Percentiles rank a stretch among this genome's conserved stretches.
These are phyloP conservation scores for Eleusine indica DNA, from an alignment of 176 grass and related monocot genomes.

Conservation along the genomic window DNA sequence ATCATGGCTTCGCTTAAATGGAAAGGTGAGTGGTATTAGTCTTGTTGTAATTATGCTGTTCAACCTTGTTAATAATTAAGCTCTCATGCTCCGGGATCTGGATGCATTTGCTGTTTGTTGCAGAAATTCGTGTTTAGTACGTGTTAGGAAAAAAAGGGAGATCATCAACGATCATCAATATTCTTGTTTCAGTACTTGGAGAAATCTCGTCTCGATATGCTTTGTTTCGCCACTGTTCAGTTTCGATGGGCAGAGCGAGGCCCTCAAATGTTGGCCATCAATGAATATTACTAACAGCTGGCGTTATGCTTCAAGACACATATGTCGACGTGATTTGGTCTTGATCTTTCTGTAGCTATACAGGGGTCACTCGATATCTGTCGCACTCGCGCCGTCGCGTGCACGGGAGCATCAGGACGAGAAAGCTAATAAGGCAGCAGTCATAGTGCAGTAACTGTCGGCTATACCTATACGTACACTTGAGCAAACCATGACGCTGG, in stretches of 20 bases:
- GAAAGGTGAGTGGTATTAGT: neutral
- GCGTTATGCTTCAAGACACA: neutral
- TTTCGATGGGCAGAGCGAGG: no score
- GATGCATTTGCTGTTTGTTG: neutral
- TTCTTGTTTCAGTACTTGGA: no score
- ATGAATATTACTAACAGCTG: no score
- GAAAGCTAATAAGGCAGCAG: neutral
- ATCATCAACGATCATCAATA: no score
- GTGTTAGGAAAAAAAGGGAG: no score
- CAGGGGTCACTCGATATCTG: neutral
- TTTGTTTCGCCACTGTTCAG: no score
- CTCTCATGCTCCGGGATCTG: neutral
- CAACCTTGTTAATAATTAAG: no score
- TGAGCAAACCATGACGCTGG: neutral
- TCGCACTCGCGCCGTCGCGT: neutral
- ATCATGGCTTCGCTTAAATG: neutral
- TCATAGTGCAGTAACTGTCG: neutral
- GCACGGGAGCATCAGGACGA: neutral
- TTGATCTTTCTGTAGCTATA: no score
- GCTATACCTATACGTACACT: no score
- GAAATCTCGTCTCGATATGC: no score
- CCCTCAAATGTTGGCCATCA: no score
- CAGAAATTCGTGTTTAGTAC: neutral
- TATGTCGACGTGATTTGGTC: no score
- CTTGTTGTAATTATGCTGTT: neutral